These are phyloP conservation scores for Monascus ruber DNA, from an alignment of 2,329 filamentous ascomycete species.

Conservation along the genomic window DNA sequence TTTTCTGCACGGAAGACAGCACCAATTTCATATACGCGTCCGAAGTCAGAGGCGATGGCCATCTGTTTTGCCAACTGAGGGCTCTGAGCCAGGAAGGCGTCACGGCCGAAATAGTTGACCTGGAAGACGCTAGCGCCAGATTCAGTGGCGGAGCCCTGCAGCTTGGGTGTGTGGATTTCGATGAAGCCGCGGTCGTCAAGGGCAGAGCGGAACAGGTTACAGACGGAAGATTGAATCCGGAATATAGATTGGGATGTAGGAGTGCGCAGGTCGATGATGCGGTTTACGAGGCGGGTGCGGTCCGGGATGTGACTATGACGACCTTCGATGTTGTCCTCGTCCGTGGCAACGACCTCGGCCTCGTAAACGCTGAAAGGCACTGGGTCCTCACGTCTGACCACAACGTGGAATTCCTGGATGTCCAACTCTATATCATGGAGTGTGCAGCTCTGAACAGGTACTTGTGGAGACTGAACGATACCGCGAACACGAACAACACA, in stretches of 20 bases:
- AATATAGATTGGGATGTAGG: constrained; percentile 79
- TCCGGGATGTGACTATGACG: constrained; percentile 54
- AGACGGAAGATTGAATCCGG: constrained; percentile 70
- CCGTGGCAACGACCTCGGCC: constrained; percentile 50
- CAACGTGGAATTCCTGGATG: constrained; percentile 54
- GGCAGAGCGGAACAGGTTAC: constrained; percentile 65
- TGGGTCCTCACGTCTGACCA: constrained; percentile 49
- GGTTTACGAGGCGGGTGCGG: constrained; percentile 62
- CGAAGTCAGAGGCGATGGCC: constrained; percentile 80
- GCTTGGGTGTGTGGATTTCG: constrained; percentile 87
- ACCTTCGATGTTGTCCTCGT: constrained; percentile 45
- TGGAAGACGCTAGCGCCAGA: constrained; percentile 86
- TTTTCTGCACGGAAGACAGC: constrained; percentile 90
- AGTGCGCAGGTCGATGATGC: constrained; percentile 76
- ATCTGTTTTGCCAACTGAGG: constrained; percentile 90
- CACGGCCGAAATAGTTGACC: constrained; percentile 79
- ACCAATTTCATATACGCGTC: constrained; percentile 78
- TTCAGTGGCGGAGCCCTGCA: constrained; percentile 82
- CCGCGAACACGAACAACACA: constrained; percentile 68
- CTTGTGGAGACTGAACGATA: constrained; percentile 58
- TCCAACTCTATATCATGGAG: constrained; percentile 67
- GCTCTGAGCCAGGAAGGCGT: constrained; percentile 80
- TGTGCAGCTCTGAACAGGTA: constrained; percentile 63
- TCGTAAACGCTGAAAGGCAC: constrained; percentile 61
- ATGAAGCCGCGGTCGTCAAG: constrained; percentile 70